Evolutionary conservation across 1,284 basidiomycete species (phyloP), one percentile per base, ranked within the genome.

Genomic region (Ganoderma lingzhi): DNA sequence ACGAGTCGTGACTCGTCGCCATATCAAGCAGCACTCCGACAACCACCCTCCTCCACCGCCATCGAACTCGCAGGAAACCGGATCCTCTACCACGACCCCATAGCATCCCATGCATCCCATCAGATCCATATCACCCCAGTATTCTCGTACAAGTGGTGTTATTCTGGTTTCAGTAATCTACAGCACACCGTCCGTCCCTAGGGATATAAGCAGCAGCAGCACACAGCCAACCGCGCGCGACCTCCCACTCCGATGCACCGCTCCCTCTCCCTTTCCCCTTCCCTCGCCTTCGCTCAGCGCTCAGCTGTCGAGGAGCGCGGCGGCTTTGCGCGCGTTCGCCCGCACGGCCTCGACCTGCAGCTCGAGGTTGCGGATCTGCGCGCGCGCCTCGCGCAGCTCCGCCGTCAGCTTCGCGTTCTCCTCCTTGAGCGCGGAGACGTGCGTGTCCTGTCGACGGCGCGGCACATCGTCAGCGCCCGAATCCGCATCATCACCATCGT

Each of bases 291-390:
- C 44, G 44, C 17, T 28, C n/a, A 51, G 15, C 19, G n/a, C 23
- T 73, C 68, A 77, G 61, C 70, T 68, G 14, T 78, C 77, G 59
- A 80, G 71, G 72, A 80, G 71, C 66, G 78, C 78, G 6, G 84
- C 83, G 6, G 92, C 93, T 78, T 88, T 93, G 75, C 87, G 84
- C 64, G 93, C 92, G 76, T 94, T 94, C 23, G 90, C 89, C 70
- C 87, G 87, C 75, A 93, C 81, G 23, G 85, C 84, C 81, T 96
- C 94, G n/a, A 96, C 87, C 82, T 95, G 92, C 66, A 95, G 78
- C 81, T 96, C 94, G 53, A 96, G 80, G 74, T 91, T 91, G 70
- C 94, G 84, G 66, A 96, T 95, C 81, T 93, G 88, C 79, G 90
- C 89, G 58, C 51, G 51, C 12, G 51, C 51, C 8, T 94, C 93